phyloP scores from a whole-genome alignment of 352 stramenopile genomes.

The Saprolegnia parasitica region DNA sequence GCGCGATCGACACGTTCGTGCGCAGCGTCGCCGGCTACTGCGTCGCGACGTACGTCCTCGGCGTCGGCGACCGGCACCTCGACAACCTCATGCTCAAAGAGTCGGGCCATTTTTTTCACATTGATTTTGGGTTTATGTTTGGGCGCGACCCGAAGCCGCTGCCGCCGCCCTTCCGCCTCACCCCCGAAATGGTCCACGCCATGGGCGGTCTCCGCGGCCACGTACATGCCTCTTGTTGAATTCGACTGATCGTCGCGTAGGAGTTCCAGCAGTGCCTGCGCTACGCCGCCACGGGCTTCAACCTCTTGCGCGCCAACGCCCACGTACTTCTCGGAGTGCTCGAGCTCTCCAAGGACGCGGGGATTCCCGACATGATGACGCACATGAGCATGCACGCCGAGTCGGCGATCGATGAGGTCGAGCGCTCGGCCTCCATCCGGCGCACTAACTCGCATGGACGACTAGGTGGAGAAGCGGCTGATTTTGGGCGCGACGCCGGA shows the following conservation, averaged over 20 bases:
- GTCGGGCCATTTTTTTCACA: conserved; percentile 38
- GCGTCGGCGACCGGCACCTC: conserved; percentile 53
- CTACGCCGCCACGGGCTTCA: conserved; percentile 31
- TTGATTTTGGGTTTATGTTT: conserved; percentile 45
- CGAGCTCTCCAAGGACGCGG: conserved; percentile 1
- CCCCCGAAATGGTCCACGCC: conserved; percentile 28
- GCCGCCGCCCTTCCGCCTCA: conserved; percentile 34
- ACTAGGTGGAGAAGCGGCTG: conserved; percentile 14
- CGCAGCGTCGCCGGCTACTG: conserved; percentile 37
- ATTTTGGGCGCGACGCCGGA: not conserved
- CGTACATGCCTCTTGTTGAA: not conserved
- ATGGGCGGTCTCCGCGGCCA: conserved; percentile 5
- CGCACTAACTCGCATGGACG: not conserved
- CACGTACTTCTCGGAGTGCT: conserved; percentile 11
- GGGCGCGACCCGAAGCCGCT: conserved; percentile 41
- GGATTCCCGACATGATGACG: conserved; percentile 17
- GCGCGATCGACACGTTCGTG: conserved; percentile 25
- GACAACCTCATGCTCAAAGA: conserved; percentile 56
- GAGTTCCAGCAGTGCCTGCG: conserved; percentile 31
- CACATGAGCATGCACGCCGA: not conserved
- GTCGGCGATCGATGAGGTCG: not conserved
- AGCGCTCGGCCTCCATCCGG: too few relatives aligned
- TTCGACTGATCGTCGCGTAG: too few relatives aligned
- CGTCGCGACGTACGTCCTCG: conserved; percentile 50
- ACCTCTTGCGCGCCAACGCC: conserved; percentile 14